Conservation (phyloP, 208 protist species). For the Trypanosoma platydactyli region DNA sequence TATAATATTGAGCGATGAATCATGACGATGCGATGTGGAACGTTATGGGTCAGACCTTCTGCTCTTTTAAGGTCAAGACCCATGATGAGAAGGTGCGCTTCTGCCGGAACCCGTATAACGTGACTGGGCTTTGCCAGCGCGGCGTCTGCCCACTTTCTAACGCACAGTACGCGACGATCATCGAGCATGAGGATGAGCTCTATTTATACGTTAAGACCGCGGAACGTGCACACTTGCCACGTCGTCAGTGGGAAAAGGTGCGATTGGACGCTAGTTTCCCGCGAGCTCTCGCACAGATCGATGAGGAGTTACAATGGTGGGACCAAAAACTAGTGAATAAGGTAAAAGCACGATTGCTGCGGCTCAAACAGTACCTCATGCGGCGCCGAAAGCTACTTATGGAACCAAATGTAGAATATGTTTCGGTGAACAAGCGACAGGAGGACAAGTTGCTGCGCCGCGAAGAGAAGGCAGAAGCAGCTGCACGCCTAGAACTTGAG, state of each 20-base stretch:
- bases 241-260: constrained; percentile 98
- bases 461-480: constrained; percentile 96
- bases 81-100: constrained; percentile 95
- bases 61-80: constrained; percentile 93
- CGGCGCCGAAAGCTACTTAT: constrained; percentile 96
- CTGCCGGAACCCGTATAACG: constrained; percentile 98
- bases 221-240: constrained; percentile 97
- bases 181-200: constrained; percentile 96
- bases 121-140: constrained; percentile 97
- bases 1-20: constrained; percentile 60
- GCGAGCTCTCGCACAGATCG: constrained; percentile 95
- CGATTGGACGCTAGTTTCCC: constrained; percentile 96
- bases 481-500: constrained; percentile 95
- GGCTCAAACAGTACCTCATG: constrained; percentile 98
- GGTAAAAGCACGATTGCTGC: constrained; percentile 97
- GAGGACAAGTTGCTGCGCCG: constrained; percentile 94
- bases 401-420: constrained; percentile 93
- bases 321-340: constrained; percentile 94
- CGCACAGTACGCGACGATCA: constrained; percentile 97
- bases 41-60: constrained; percentile 92
- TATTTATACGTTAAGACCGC: constrained; percentile 99
- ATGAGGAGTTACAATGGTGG: constrained; percentile 97
- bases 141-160: constrained; percentile 98
- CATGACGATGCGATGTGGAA: constrained; percentile 94
- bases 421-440: constrained; percentile 97